Conservation (phyloP, 73 alveolate genomes). For the Tetrahymena malaccensis region DNA sequence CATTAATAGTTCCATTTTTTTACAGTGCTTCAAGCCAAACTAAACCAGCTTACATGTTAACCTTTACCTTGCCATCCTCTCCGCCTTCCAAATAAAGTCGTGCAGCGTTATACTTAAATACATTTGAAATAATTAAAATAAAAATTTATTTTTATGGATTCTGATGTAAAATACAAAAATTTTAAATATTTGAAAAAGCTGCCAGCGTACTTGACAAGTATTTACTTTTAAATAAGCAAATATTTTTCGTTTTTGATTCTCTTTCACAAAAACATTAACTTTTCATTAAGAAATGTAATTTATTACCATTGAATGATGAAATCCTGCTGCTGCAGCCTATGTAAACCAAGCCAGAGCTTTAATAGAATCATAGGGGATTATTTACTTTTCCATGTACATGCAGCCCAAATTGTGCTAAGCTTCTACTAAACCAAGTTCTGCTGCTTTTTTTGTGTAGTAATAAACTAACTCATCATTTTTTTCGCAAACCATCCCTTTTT, state of each 20-base stretch:
- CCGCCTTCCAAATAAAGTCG: conserved; percentile 40
- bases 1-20: conserved; percentile 13
- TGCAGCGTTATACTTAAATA: conserved; percentile 23
- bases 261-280: background rate
- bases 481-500: conserved; percentile 22
- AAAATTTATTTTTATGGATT: background rate
- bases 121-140: background rate
- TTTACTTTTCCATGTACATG: conserved; percentile 8
- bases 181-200: background rate
- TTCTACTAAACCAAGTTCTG: conserved; percentile 23
- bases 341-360: conserved; percentile 43
- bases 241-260: too few relatives aligned
- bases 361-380: conserved; percentile 1
- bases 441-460: conserved; percentile 22
- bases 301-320: conserved; percentile 19
- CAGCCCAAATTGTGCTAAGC: conserved; percentile 34
- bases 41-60: conserved; percentile 19
- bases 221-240: background rate
- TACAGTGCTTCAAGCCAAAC: conserved; percentile 11
- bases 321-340: conserved; percentile 30
- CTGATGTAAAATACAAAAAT: background rate
- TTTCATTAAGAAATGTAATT: background rate
- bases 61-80: background rate
- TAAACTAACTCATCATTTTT: conserved; percentile 9
- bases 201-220: background rate